Base-by-base conservation (phyloP, 441 rosid species). In the Theobroma grandiflorum region DNA sequence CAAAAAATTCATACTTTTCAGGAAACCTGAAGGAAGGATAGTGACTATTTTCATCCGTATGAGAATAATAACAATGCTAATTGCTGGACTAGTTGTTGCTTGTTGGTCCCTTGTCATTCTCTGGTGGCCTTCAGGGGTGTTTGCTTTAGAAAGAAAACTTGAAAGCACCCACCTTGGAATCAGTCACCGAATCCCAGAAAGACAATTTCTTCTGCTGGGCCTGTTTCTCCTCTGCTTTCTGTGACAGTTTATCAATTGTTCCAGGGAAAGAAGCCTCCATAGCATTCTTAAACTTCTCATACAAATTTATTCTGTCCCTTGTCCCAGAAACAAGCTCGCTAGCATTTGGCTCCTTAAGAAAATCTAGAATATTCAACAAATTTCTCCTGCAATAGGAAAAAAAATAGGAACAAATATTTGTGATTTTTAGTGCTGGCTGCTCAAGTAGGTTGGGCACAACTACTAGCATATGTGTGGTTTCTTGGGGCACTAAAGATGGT, bases 291-390 rank as follows among this genome's bases (percentile, higher is more conserved):
- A 95, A 95, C 79, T 97, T 97, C 22, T 91, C 90, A 31, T 95
- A 88, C 82, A 97, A 83, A 81, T 95, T 95, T 74, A 85, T 92
- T 57, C 97, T 87, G 84, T 96, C 99, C 37, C 52, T 84, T 57
- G 98, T 94, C 78, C 99, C 99, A 1, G 99, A 96, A 58, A 96
- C 98, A 1, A 96, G 93, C 38, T 84, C 89, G 33, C 88, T 86
- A 1, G 99, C 98, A 84, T 96, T 95, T 0, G 99, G 98, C 82
- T 88, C 91, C 89, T 90, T 92, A 43, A 96, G 91, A 84, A 96
- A 96, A 49, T 95, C 95, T 84, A 94, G 59, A 58, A 95, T 98
- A 49, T 92, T 90, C 85, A 93, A 62, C 86, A 96, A 82, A 83
- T 96, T 95, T 58, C 96, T 95, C 94, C 98, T 95, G 95, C 87